phyloP scores from a whole-genome alignment of 768 basidiomycete genomes.

The Epithele typhae region DNA sequence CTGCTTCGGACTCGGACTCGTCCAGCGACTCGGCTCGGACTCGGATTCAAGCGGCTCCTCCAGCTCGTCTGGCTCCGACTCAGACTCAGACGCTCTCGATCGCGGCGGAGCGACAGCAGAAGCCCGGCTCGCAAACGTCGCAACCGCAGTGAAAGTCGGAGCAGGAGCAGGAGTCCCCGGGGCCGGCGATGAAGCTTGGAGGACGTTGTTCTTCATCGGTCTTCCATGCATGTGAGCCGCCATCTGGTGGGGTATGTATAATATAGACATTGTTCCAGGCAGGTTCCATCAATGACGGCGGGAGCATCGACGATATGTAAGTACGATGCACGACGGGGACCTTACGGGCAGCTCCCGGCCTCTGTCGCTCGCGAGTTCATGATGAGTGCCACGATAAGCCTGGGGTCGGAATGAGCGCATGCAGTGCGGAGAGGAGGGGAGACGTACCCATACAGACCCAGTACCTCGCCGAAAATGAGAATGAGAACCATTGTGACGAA shows the following conservation, averaged over 20 bases:
- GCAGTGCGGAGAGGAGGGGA: background rate
- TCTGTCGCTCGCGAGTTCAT: slow-evolving; percentile 78
- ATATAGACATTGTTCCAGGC: slow-evolving; percentile 3
- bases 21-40: slow-evolving; percentile 14
- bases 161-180: slow-evolving; percentile 13
- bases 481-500: slow-evolving; percentile 97
- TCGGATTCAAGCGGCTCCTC: slow-evolving; percentile 26
- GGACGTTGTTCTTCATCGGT: background rate
- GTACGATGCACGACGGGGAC: background rate
- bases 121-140: slow-evolving; percentile 15
- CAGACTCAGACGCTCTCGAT: slow-evolving; percentile 42
- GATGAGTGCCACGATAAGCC: slow-evolving; percentile 84
- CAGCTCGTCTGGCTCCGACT: slow-evolving; percentile 34
- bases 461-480: slow-evolving; percentile 87
- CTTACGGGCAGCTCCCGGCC: slow-evolving; percentile 12
- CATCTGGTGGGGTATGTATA: slow-evolving; percentile 6
- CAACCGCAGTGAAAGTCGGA: slow-evolving; percentile 16
- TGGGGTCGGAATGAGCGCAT: too few relatives aligned
- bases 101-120: slow-evolving; percentile 26
- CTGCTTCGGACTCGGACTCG: slow-evolving; percentile 7
- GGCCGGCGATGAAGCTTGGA: slow-evolving; percentile 3
- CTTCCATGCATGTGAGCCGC: background rate
- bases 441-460: slow-evolving; percentile 81
- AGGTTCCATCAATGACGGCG: slow-evolving; percentile 2
- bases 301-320: background rate